Base-by-base conservation (phyloP, 2,329 filamentous ascomycete species). In the Colletotrichum melonis region DNA sequence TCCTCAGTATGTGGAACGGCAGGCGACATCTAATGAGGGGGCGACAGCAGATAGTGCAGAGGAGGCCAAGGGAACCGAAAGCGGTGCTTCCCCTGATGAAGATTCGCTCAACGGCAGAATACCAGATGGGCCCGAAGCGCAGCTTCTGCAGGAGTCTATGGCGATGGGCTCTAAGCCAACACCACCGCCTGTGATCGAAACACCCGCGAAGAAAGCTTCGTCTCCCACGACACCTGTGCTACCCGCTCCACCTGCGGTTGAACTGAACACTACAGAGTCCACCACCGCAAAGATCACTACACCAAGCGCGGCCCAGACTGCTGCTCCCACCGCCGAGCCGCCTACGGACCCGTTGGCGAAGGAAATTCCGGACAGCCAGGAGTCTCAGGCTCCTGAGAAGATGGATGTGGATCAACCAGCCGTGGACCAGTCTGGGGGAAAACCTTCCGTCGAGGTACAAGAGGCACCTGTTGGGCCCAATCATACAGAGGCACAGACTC, bases 1-100 rank as follows among this genome's bases (percentile, higher is more conserved):
- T 22, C 85, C 89, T 60, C 87, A 89, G 56, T 90, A 89, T 76
- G 81, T 86, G 19, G 86, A 91, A 77, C 84, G 84, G 42, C 80
- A 81, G 65, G 87, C 86, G 57, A 80, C 69, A 52, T 78, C 76
- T 62, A 76, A 76, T 42, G 73, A 70, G 74, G 84, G 76, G 77
- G 84, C 78, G 79, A 85, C 77, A 78, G 80, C 72, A 60, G 79
- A 82, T 60, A 77, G 80, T 59, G 77, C 76, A 9, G 78, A 78
- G 14, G 79, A 75, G 30, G 52, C 66, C 6, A 63, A 68, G 52
- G 63, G 30, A 5, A 30, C 72, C 63, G 38, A 72, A 72, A 63
- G 70, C n/a, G 67, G n/a, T 2, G 9, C 38, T 35, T 12, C 66
- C 2, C 64, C 46, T 5, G 72, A 74, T 6, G 63, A 70, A 9